phyloP scores from a whole-genome alignment of 2,329 filamentous ascomycete species.

The Periconia digitata region DNA sequence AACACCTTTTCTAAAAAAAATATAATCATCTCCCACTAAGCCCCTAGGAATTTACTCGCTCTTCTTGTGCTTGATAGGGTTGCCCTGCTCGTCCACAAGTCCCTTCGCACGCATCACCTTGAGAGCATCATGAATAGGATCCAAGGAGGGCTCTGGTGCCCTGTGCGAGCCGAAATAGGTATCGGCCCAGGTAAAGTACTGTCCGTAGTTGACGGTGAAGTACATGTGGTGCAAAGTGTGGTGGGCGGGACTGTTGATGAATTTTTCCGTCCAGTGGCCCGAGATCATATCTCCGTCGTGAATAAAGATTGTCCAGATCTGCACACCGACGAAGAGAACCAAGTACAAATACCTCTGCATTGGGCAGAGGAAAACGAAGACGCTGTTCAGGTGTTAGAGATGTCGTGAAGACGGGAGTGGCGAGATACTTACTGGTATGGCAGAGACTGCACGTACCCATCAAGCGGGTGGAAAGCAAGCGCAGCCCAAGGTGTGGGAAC shows the following conservation, averaged over 20 bases:
- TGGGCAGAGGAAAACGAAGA: constrained; percentile 51
- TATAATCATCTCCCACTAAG: too few species aligned
- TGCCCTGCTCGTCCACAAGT: constrained; percentile 48
- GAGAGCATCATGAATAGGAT: constrained; percentile 50
- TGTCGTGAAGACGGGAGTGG: too few species aligned
- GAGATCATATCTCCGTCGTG: constrained; percentile 55
- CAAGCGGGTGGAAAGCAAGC: constrained; percentile 52
- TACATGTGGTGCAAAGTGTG: constrained; percentile 55
- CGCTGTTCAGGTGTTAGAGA: constrained; percentile 25
- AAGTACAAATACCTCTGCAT: constrained; percentile 52
- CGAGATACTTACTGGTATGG: constrained; percentile 48
- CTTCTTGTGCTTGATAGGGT: constrained; percentile 34
- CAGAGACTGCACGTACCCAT: constrained; percentile 51
- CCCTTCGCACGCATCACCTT: constrained; percentile 51
- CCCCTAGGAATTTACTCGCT: too few species aligned
- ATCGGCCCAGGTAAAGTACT: constrained; percentile 54
- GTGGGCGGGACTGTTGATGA: constrained; percentile 53
- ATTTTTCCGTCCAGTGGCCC: constrained; percentile 51
- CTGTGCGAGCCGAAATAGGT: constrained; percentile 50
- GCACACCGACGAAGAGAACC: constrained; percentile 48
- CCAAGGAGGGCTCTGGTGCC: constrained; percentile 47
- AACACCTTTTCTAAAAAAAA: too few species aligned
- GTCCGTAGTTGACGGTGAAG: constrained; percentile 55
- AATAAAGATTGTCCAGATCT: constrained; percentile 55
- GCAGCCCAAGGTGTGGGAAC: constrained; percentile 53